phyloP scores from a whole-genome alignment of 1,284 basidiomycete genomes.

The Cystobasidiaceae sp. region DNA sequence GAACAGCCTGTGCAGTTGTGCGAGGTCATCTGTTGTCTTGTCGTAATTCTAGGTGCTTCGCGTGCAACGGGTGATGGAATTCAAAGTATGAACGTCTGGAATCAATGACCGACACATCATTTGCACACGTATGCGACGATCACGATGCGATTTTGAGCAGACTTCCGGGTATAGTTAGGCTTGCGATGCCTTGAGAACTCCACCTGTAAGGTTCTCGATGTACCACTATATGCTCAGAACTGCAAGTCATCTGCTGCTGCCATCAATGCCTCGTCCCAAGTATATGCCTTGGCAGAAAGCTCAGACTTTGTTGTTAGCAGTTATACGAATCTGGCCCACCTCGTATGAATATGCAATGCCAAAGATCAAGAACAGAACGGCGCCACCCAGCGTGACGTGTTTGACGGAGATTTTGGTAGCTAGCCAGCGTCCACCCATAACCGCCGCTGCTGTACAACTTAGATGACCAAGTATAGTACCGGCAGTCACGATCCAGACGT shows the following conservation, averaged over 20 bases:
- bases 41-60: background rate
- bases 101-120: too few species aligned
- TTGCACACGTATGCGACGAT: too few species aligned
- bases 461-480: constrained; percentile 87
- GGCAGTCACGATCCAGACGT: constrained; percentile 71
- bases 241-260: constrained; percentile 2
- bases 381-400: constrained; percentile 81
- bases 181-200: too few species aligned
- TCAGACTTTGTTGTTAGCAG: background rate
- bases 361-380: constrained; percentile 76
- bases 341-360: constrained; percentile 51
- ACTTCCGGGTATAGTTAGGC: too few species aligned
- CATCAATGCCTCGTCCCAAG: constrained; percentile 5
- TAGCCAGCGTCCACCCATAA: constrained; percentile 81
- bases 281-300: constrained; percentile 9
- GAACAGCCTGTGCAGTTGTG: background rate
- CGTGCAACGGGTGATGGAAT: too few species aligned
- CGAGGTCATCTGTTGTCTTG: background rate
- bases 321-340: constrained; percentile 21
- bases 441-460: constrained; percentile 81
- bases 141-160: too few species aligned
- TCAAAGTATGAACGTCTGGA: too few species aligned
- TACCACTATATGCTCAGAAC: too few species aligned
- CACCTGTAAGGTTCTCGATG: too few species aligned
- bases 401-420: constrained; percentile 93